phyloP scores from a whole-genome alignment of 2,329 filamentous ascomycete species.

The Pyrenophora seminiperda region DNA sequence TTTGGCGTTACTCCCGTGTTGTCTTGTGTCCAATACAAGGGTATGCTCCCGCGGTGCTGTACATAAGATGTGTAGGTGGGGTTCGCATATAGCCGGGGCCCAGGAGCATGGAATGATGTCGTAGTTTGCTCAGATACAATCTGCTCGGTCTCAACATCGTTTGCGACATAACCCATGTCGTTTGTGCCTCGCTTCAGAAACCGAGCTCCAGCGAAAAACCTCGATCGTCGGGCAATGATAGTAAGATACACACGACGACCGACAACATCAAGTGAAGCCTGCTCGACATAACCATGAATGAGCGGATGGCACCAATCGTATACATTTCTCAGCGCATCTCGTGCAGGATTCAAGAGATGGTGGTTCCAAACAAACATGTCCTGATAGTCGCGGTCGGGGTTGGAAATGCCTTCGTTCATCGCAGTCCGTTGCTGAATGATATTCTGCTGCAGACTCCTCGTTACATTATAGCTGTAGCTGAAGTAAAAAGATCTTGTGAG shows the following conservation, averaged over 20 bases:
- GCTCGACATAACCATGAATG: slow-evolving; percentile 95
- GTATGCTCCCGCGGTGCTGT: slow-evolving; percentile 95
- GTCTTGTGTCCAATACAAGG: slow-evolving; percentile 96
- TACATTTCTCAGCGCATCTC: slow-evolving; percentile 71
- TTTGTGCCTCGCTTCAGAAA: slow-evolving; percentile 96
- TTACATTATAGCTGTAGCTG: slow-evolving; percentile 97
- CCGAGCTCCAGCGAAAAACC: slow-evolving; percentile 90
- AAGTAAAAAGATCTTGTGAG: slow-evolving; percentile 94
- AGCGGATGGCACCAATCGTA: slow-evolving; percentile 97
- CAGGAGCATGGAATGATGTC: slow-evolving; percentile 93
- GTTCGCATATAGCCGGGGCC: slow-evolving; percentile 81
- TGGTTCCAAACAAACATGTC: slow-evolving; percentile 99
- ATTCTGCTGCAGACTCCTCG: slow-evolving; percentile 88
- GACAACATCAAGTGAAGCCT: slow-evolving; percentile 76
- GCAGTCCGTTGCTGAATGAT: slow-evolving; percentile 79
- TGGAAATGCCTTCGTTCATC: slow-evolving; percentile 66
- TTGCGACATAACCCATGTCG: slow-evolving; percentile 92
- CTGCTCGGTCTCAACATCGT: slow-evolving; percentile 98
- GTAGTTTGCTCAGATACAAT: slow-evolving; percentile 94
- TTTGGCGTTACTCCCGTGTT: slow-evolving; percentile 94
- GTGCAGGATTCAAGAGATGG: slow-evolving; percentile 79
- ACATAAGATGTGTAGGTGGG: slow-evolving; percentile 95
- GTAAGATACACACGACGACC: slow-evolving; percentile 89
- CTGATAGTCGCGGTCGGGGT: slow-evolving; percentile 72
- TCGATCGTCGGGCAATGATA: slow-evolving; percentile 87